phyloP scores from a whole-genome alignment of 768 basidiomycete species.

The Amyloporia xantha region DNA sequence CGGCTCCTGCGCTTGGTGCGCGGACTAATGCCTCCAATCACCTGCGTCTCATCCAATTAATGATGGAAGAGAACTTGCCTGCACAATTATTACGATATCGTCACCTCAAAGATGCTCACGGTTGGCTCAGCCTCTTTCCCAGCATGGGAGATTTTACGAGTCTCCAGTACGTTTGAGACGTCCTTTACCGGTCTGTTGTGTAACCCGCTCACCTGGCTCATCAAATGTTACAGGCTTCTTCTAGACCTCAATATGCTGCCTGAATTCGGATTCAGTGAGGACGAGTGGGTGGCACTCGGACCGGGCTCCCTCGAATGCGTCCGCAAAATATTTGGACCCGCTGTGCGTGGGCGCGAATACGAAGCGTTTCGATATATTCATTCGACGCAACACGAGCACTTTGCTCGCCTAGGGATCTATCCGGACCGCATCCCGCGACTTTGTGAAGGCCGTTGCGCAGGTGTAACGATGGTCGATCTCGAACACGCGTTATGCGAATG shows the following conservation, averaged over 20 bases:
- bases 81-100: conserved; percentile 39
- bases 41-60: conserved; percentile 40
- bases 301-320: conserved; percentile 63
- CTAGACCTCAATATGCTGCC: conserved; percentile 33
- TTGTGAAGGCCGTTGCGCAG: conserved; percentile 7
- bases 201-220: no score
- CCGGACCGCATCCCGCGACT: conserved; percentile 21
- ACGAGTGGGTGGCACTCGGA: conserved; percentile 67
- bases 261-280: conserved; percentile 50
- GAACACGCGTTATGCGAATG: conserved; percentile 78
- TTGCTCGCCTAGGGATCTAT: conserved; percentile 44
- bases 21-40: conserved; percentile 50
- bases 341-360: conserved; percentile 37
- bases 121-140: conserved; percentile 47
- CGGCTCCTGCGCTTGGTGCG: conserved; percentile 51
- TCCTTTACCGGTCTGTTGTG: no score
- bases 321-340: conserved; percentile 54
- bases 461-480: conserved; percentile 59
- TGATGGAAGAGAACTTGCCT: conserved; percentile 50
- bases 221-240: conserved; percentile 20
- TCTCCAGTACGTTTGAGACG: conserved; percentile 63
- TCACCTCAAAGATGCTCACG: conserved; percentile 58
- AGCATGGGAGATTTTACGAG: conserved; percentile 72
- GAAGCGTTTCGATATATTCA: conserved; percentile 62
- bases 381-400: conserved; percentile 52